Conservation (phyloP, 2,329 filamentous ascomycete species). For the Talaromyces sp. region DNA sequence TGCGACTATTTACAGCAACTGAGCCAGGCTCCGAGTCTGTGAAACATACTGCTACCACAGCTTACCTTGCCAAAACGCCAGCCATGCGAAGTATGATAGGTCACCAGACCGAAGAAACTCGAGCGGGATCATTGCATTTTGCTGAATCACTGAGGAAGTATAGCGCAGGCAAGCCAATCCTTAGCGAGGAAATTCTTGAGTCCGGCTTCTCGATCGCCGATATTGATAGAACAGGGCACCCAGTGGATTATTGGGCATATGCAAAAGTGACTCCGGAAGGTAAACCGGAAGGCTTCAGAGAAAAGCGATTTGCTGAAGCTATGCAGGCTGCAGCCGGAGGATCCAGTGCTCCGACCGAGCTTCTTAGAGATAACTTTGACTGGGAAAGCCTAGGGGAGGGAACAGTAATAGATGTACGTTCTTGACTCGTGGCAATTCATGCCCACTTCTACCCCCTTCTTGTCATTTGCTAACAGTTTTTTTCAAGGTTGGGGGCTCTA, state of each 20-base stretch:
- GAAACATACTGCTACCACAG: neutral
- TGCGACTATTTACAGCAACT: neutral
- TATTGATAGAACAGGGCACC: neutral
- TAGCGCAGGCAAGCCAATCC: neutral
- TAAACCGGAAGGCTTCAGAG: neutral
- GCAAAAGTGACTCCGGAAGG: neutral
- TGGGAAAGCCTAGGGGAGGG: neutral
- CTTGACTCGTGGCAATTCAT: neutral
- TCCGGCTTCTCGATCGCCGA: neutral
- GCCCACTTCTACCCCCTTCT: no score
- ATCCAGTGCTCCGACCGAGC: neutral
- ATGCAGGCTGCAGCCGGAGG: neutral
- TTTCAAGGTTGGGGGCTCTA: neutral
- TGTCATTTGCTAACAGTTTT: neutral
- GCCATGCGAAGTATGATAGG: neutral
- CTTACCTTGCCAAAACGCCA: neutral
- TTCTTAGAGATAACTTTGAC: neutral
- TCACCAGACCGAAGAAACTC: neutral
- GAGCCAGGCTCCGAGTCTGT: neutral
- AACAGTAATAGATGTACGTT: neutral
- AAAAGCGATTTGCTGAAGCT: neutral
- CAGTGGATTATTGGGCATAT: neutral
- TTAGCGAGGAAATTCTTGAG: neutral
- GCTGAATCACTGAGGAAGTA: neutral
- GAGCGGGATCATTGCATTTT: neutral